These are phyloP conservation scores for Gloeostereum incarnatum DNA, from an alignment of 768 basidiomycete species.

Conservation along the genomic window DNA sequence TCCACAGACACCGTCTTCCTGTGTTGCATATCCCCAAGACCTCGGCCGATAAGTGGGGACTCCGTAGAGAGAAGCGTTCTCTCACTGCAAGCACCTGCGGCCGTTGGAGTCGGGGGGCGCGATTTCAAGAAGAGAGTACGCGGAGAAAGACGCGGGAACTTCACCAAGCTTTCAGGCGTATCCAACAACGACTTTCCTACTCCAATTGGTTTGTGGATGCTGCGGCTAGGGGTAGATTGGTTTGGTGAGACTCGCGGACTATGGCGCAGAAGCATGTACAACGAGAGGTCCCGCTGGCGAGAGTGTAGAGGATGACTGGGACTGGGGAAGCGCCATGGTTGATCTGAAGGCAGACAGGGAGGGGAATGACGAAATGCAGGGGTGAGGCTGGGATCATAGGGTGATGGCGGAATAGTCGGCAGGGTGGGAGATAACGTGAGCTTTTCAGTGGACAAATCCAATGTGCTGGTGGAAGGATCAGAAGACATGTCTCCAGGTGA, in stretches of 20 bases:
- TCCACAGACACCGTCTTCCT: constrained; percentile 23
- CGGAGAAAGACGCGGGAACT: constrained; percentile 28
- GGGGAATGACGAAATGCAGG: constrained; percentile 76
- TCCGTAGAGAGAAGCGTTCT: constrained; percentile 31
- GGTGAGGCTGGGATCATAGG: constrained; percentile 66
- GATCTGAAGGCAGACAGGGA: constrained; percentile 63
- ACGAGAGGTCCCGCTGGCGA: constrained; percentile 49
- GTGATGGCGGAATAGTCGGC: constrained; percentile 49
- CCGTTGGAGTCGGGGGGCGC: too few species aligned
- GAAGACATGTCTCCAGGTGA: constrained; percentile 21
- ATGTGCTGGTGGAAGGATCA: constrained; percentile 14
- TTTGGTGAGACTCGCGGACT: constrained; percentile 22
- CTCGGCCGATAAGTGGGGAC: constrained; percentile 39
- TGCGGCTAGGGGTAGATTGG: constrained; percentile 3
- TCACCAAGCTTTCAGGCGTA: constrained; percentile 21
- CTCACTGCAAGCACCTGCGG: too few species aligned
- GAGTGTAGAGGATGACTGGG: constrained; percentile 73
- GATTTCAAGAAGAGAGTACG: constrained; percentile 20
- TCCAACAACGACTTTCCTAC: constrained; percentile 20
- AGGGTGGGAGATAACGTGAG: constrained; percentile 20
- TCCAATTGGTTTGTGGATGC: too few species aligned
- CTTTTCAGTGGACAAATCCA: constrained; percentile 13
- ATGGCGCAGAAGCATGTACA: constrained; percentile 55
- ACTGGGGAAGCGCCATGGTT: constrained; percentile 77
- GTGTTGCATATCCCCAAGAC: constrained; percentile 13